Conservation (phyloP, 225 moss, liverwort and hornwort species). For the Pseudisothecium myosuroides region DNA sequence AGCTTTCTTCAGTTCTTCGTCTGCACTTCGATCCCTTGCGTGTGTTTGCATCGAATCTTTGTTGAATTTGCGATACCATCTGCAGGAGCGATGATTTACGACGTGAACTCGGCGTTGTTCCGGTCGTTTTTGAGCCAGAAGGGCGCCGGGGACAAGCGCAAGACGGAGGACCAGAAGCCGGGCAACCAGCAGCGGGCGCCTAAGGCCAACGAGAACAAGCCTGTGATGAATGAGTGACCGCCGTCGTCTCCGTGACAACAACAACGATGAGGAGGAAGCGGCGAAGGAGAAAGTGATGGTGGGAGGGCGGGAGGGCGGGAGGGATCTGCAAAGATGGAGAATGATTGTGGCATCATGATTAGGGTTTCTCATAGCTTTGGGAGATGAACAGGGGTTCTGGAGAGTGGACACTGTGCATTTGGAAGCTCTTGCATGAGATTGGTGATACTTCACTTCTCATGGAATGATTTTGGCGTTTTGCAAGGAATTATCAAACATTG, state of each 20-base stretch:
- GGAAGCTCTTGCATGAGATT: not conserved
- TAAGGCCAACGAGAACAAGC: conserved; percentile 86
- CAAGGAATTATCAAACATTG: not conserved
- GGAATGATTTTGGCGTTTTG: not conserved
- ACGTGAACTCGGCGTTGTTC: conserved; percentile 75
- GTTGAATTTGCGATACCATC: not conserved
- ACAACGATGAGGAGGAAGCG: not conserved
- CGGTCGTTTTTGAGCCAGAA: conserved; percentile 91
- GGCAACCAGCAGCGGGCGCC: conserved; percentile 52
- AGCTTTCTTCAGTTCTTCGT: not conserved
- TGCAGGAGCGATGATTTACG: conserved; percentile 57
- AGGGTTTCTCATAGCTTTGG: not conserved
- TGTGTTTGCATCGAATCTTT: not conserved
- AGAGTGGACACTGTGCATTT: not conserved
- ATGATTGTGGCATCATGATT: conserved; percentile 5
- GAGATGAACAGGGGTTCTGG: not conserved
- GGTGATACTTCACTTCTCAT: not conserved
- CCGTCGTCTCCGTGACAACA: not conserved
- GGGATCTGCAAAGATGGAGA: conserved; percentile 17
- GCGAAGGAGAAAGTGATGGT: not conserved
- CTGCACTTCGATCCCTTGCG: not conserved
- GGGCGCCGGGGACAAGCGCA: conserved; percentile 80
- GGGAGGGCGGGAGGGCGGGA: not conserved
- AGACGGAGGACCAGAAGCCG: conserved; percentile 69
- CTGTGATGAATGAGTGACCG: conserved; percentile 71